Evolutionary conservation across 169 alveolate species (phyloP).

Genomic region (Plasmodium blacklocki): DNA sequence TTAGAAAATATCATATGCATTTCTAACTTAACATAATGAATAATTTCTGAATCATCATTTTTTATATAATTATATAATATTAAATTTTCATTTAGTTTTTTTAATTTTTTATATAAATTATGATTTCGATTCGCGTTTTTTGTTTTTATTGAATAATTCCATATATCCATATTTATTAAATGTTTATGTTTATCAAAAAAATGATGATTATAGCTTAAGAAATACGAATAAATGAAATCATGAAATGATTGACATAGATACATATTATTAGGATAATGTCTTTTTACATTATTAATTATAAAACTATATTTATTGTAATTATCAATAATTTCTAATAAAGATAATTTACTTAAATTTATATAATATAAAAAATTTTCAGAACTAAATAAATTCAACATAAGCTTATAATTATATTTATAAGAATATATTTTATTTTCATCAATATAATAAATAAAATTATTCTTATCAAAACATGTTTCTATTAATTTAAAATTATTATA

Average conservation of each 20-base stretch:
- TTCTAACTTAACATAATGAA: conserved; percentile 14
- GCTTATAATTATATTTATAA: conserved; percentile 53
- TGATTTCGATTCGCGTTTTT: not conserved
- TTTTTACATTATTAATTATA: conserved; percentile 31
- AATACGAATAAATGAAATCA: conserved; percentile 30
- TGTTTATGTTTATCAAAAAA: conserved; percentile 38
- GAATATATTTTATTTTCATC: conserved; percentile 61
- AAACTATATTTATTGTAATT: conserved; percentile 43
- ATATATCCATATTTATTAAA: conserved; percentile 20
- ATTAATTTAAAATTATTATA: conserved; percentile 29
- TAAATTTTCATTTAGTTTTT: conserved; percentile 22
- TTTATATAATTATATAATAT: conserved; percentile 24
- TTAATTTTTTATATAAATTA: conserved; percentile 25
- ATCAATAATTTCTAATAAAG: conserved; percentile 40
- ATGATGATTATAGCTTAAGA: conserved; percentile 29
- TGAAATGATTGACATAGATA: conserved; percentile 10
- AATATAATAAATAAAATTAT: conserved; percentile 31
- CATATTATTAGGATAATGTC: conserved; percentile 58
- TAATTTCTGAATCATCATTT: not conserved
- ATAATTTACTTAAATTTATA: conserved; percentile 40
- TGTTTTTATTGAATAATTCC: conserved; percentile 21
- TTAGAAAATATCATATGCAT: conserved; percentile 22
- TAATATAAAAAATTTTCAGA: conserved; percentile 61
- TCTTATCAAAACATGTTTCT: conserved; percentile 32
- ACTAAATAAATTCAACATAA: conserved; percentile 25